Percentiles rank a stretch among this genome's conserved stretches.
phyloP scores from a whole-genome alignment of 495 filamentous ascomycete genomes.

The Penicillium roqueforti region DNA sequence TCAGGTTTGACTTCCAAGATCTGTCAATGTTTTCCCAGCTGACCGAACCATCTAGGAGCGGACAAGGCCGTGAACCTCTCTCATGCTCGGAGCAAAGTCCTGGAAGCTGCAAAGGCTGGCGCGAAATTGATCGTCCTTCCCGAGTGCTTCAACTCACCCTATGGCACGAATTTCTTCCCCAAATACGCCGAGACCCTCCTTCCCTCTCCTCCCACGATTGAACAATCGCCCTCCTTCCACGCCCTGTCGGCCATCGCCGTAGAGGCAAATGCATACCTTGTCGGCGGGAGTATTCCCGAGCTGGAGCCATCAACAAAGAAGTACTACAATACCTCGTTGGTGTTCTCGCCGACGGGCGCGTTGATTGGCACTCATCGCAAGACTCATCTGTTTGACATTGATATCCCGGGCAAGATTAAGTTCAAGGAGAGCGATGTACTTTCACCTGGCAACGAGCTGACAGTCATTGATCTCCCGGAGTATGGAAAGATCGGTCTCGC shows the following conservation, averaged over 20 bases:
- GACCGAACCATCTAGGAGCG: conserved; percentile 44
- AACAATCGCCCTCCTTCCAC: conserved; percentile 76
- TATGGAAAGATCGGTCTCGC: conserved; percentile 82
- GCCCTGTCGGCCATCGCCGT: conserved; percentile 73
- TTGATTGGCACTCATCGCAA: conserved; percentile 89
- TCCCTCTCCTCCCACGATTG: conserved; percentile 66
- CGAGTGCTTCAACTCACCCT: conserved; percentile 98
- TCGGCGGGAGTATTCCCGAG: conserved; percentile 94
- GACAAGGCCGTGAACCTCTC: conserved; percentile 84
- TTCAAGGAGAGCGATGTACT: conserved; percentile 91
- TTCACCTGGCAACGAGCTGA: conserved; percentile 73
- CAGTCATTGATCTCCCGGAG: conserved; percentile 75
- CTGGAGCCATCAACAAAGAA: conserved; percentile 57
- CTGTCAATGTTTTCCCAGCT: not conserved
- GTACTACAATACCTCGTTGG: conserved; percentile 87
- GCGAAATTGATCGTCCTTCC: conserved; percentile 60
- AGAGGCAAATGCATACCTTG: conserved; percentile 70
- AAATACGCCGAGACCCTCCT: conserved; percentile 85
- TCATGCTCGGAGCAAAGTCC: conserved; percentile 74
- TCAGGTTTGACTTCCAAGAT: conserved; percentile 43
- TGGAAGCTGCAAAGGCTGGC: conserved; percentile 70
- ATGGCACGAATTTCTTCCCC: conserved; percentile 86
- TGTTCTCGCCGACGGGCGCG: conserved; percentile 70
- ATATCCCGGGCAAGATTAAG: conserved; percentile 89
- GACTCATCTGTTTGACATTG: conserved; percentile 97